A percentile compares a stretch with the other conserved stretches of the same genome.
Evolutionary conservation across 768 basidiomycete species (phyloP).

Genomic region (Naganishia kalamii): DNA sequence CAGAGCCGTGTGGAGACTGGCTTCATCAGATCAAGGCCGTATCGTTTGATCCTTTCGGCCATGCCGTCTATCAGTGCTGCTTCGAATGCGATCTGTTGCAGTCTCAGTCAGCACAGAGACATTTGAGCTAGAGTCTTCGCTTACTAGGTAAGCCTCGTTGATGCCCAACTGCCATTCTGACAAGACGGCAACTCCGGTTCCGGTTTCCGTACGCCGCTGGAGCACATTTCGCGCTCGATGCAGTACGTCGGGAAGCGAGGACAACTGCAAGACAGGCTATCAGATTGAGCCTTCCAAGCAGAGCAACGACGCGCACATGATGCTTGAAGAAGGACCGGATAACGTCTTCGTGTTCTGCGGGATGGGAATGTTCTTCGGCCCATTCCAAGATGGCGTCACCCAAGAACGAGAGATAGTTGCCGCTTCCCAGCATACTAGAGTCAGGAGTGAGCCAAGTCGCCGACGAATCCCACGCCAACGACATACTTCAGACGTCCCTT

Average conservation of each 20-base stretch:
- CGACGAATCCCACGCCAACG: too few species aligned
- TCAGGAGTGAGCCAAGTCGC: not conserved
- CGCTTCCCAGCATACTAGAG: conserved; percentile 7
- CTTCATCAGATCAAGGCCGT: not conserved
- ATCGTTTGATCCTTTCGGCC: not conserved
- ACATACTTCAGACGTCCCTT: not conserved
- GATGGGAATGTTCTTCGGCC: conserved; percentile 9
- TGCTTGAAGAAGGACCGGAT: conserved; percentile 14
- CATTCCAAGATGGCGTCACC: conserved; percentile 10
- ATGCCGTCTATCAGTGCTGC: conserved; percentile 1
- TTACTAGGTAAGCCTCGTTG: conserved; percentile 5
- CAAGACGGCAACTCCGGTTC: not conserved
- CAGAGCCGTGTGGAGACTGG: conserved; percentile 13
- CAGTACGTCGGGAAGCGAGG: conserved; percentile 2
- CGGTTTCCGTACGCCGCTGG: not conserved
- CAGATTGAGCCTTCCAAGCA: not conserved
- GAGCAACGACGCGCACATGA: not conserved
- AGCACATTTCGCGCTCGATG: not conserved
- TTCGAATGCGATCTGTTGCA: conserved; percentile 1
- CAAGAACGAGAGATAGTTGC: conserved; percentile 7
- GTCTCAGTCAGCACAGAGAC: not conserved
- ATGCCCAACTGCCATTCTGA: conserved; percentile 10
- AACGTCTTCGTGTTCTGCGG: conserved; percentile 1
- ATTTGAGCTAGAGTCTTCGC: not conserved
- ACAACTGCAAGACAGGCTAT: not conserved